phyloP scores from a whole-genome alignment of 148 eudicot species.

The Camellia japonica region DNA sequence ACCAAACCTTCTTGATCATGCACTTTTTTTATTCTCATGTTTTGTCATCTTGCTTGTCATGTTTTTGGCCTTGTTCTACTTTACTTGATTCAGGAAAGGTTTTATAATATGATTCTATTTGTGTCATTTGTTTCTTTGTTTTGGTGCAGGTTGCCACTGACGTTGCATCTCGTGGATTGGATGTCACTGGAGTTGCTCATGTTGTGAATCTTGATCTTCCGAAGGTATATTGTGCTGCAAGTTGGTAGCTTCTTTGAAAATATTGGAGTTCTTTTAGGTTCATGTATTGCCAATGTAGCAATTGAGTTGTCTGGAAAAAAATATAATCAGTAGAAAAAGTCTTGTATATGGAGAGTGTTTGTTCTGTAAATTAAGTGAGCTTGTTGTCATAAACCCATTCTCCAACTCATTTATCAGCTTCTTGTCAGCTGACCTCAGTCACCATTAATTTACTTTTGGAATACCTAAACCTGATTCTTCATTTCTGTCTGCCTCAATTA shows the following conservation, averaged over 20 bases:
- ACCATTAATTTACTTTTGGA: conserved; percentile 6
- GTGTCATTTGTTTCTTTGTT: background rate
- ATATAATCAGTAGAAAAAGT: background rate
- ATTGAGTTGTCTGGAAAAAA: background rate
- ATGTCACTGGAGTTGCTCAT: conserved; percentile 59
- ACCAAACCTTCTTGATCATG: background rate
- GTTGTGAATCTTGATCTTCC: conserved; percentile 59
- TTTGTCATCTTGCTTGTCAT: background rate
- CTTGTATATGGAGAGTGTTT: background rate
- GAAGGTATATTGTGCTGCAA: conserved; percentile 32
- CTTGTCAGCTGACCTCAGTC: conserved; percentile 1
- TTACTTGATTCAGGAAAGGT: background rate
- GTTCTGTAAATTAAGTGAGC: background rate
- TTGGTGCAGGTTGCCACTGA: conserved; percentile 53
- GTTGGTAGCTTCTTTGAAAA: conserved; percentile 15
- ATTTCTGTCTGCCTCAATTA: conserved; percentile 15
- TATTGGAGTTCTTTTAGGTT: conserved; percentile 7
- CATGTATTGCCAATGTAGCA: background rate
- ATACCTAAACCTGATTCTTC: conserved; percentile 8
- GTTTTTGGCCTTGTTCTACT: background rate
- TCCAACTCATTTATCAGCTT: background rate
- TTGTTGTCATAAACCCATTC: background rate
- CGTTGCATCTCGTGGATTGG: conserved; percentile 59
- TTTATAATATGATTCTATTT: background rate
- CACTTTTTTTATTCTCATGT: background rate